Evolutionary conservation across 768 basidiomycete species (phyloP).

Genomic region (Cubamyces lactineus): DNA sequence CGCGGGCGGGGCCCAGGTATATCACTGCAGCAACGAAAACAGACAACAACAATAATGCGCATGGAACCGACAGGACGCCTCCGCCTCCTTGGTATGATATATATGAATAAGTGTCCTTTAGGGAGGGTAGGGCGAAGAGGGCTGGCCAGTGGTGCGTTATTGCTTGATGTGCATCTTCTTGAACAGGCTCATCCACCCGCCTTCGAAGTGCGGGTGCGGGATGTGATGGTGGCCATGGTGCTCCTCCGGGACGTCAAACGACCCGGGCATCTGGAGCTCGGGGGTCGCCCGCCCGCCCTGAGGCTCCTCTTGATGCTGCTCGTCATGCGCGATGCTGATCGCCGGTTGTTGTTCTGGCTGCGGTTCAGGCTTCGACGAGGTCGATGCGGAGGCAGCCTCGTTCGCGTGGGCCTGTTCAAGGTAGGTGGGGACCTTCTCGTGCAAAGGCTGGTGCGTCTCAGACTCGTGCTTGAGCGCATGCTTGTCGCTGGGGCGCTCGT

Average conservation of each 20-base stretch:
- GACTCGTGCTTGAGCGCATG: conserved; percentile 32
- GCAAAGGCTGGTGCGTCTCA: conserved; percentile 29
- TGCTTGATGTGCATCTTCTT: conserved; percentile 26
- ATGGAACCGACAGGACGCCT: too few species aligned
- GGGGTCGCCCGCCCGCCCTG: conserved; percentile 16
- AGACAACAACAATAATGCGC: too few species aligned
- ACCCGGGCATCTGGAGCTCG: conserved; percentile 53
- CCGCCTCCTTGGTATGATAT: too few species aligned
- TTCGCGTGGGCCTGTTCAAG: neutral
- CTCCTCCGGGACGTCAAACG: conserved; percentile 41
- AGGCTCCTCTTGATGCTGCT: neutral
- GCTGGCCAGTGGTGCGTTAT: neutral
- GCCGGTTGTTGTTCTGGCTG: neutral
- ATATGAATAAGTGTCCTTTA: too few species aligned
- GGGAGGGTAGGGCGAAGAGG: too few species aligned
- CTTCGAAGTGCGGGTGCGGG: conserved; percentile 20
- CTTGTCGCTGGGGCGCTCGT: conserved; percentile 16
- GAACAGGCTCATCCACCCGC: conserved; percentile 22
- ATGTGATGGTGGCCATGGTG: conserved; percentile 11
- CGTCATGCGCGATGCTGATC: neutral
- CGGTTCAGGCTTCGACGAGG: neutral
- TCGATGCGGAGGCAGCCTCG: neutral
- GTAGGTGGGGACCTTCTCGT: conserved; percentile 25
- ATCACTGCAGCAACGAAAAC: too few species aligned
- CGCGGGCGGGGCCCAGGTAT: too few species aligned